Evolutionary conservation across 176 grass and related monocot species (phyloP), one percentile per base, ranked within the genome.

Genomic region (Cymbopogon citratus): DNA sequence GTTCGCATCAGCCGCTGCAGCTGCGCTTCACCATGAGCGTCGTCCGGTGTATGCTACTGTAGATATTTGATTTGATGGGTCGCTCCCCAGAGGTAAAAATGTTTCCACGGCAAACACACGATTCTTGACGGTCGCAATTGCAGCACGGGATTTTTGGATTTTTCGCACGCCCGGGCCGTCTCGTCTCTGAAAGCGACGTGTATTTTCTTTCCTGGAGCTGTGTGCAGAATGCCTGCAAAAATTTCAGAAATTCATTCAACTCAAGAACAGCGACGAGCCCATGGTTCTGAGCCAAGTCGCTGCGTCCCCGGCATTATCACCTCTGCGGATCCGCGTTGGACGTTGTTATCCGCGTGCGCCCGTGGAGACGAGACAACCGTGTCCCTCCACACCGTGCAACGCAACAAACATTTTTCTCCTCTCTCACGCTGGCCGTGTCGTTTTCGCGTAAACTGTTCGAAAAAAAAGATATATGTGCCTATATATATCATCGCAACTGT

Each of bases 41-140:
- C 48, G 25, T 31, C 1, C 3, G 2, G 7, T 29, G 83, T 36
- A 49, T 78, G 49, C 11, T 19, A 67, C 69, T 59, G 85, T 75
- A 60, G 78, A 87, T 87, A 82, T 71, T 72, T 77, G 73, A 82
- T 71, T 72, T 77, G 73, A 9, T 41, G 2, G 9, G 0, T n/a
- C 43, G 9, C 28, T 9, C 14, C 1, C 4, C 4, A 8, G 19
- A 63, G 1, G 2, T 8, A 3, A 33, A 33, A 39, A 13, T 34
- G 68, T 54, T 86, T 72, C 23, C 43, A 66, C 23, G 33, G 34
- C 12, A 6, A 74, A 57, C 59, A 36, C 1, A 43, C 56, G 54
- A 10, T 11, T 57, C 21, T 21, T 0, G 14, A n/a, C 7, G n/a
- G 21, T 24, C 1, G n/a, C 56, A 59, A 24, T 59, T 24, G 56